Percentiles rank a stretch among this genome's conserved stretches.
Conservation (phyloP, 495 filamentous ascomycete species). For the Tuber indicum region DNA sequence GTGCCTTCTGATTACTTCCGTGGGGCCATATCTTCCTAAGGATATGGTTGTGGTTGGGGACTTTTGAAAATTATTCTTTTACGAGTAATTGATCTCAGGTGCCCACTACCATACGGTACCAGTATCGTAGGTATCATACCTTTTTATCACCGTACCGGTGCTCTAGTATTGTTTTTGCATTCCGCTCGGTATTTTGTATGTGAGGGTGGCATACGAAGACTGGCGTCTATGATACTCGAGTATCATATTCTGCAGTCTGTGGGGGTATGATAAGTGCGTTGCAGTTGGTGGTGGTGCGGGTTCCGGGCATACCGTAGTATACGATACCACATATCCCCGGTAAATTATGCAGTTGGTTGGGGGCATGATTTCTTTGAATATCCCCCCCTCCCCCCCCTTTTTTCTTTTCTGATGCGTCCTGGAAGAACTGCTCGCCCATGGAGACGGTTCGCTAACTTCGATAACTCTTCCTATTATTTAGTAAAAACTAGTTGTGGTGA, state of each 20-base stretch:
- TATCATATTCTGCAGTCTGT: background rate
- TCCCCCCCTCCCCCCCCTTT: too few relatives aligned
- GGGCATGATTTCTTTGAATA: background rate
- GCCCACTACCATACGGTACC: too few relatives aligned
- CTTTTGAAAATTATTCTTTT: too few relatives aligned
- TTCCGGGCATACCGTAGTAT: background rate
- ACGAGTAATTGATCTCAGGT: too few relatives aligned
- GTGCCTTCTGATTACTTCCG: too few relatives aligned
- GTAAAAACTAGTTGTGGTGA: too few relatives aligned
- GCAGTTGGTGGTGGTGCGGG: background rate
- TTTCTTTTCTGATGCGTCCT: too few relatives aligned
- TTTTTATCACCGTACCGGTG: background rate
- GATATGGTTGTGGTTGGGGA: too few relatives aligned
- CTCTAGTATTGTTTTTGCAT: background rate
- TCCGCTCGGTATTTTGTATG: background rate
- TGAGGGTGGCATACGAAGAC: background rate
- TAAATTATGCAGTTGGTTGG: conserved; percentile 3
- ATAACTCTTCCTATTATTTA: too few relatives aligned
- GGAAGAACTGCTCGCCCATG: too few relatives aligned
- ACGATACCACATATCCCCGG: background rate
- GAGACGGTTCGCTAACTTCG: too few relatives aligned
- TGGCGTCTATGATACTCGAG: background rate
- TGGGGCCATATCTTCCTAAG: too few relatives aligned
- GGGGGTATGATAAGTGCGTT: background rate
- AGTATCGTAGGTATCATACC: background rate